These are phyloP conservation scores for Phoma sp. DNA, from an alignment of 2,329 filamentous ascomycete species.

Conservation along the genomic window DNA sequence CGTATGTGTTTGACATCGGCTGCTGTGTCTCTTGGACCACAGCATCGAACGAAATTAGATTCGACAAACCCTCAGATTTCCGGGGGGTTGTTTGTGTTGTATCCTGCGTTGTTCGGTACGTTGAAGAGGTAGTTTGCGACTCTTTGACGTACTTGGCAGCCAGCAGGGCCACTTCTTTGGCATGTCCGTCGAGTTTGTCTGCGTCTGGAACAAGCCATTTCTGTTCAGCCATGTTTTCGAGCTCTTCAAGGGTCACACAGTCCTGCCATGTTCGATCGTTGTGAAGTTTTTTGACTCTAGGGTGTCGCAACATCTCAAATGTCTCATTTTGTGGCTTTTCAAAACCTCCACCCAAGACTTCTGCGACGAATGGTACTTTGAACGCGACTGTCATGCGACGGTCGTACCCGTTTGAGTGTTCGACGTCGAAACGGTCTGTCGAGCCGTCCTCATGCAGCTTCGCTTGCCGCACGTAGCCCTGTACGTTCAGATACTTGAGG, in stretches of 20 bases:
- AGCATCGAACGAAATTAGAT: slow-evolving; percentile 13
- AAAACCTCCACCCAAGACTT: slow-evolving; percentile 80
- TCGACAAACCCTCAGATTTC: slow-evolving; percentile 12
- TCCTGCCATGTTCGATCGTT: slow-evolving; percentile 75
- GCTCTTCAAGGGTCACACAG: slow-evolving; percentile 70
- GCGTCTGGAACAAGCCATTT: slow-evolving; percentile 50
- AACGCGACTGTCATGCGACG: slow-evolving; percentile 63
- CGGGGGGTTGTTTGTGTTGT: slow-evolving; percentile 28
- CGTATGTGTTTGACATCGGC: slow-evolving; percentile 4
- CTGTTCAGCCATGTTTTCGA: slow-evolving; percentile 70
- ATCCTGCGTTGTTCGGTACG: slow-evolving; percentile 33
- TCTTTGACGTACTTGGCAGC: slow-evolving; percentile 29
- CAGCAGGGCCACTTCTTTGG: slow-evolving; percentile 38
- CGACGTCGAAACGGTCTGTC: slow-evolving; percentile 31
- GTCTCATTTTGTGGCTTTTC: slow-evolving; percentile 72
- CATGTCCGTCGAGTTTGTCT: slow-evolving; percentile 36
- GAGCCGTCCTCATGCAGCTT: slow-evolving; percentile 27
- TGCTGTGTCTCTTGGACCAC: slow-evolving; percentile 30
- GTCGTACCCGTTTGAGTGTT: slow-evolving; percentile 23
- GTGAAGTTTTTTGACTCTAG: slow-evolving; percentile 77
- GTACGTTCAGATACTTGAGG: slow-evolving; percentile 51
- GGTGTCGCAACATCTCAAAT: slow-evolving; percentile 79
- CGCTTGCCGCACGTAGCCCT: slow-evolving; percentile 49
- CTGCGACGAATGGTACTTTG: slow-evolving; percentile 74
- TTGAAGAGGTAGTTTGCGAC: slow-evolving; percentile 25